Base-by-base conservation (phyloP, 352 stramenopile genomes). In the Halophytophthora batemanensis region DNA sequence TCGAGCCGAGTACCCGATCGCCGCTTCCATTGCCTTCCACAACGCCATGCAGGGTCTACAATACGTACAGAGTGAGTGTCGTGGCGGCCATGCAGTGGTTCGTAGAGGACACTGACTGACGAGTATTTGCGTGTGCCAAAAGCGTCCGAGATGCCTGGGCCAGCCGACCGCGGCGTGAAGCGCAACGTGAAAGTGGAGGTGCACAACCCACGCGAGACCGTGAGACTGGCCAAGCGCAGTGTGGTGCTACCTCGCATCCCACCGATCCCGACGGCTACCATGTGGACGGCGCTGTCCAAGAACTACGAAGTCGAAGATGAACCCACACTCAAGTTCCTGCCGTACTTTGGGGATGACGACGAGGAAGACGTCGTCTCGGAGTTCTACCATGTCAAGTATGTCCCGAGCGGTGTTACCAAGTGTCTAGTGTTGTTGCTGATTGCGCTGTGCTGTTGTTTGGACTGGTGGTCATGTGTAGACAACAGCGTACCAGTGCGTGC, bases 301-400 rank as follows among this genome's bases (percentile, higher is more conserved):
- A 93, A 93, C 47, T 93, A 87, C 58, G 64, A 81, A 23, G 79
- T 90, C 14, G 84, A 95, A 35, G 91, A 98, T 62, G 78, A 97
- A 57, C 77, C 77, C 15, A 65, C 89, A 46, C 74, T 90, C 45
- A 78, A 81, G 47, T 82, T 69, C 54, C 48, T 85, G 40, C 77
- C 77, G 34, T 87, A 86, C 56, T 87, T 86, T 66, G 77, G 75
- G 6, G 77, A 88, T 41, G 87, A 96, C 53, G 88, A 96, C 50
- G 71, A 84, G 15, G 80, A 93, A 17, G 88, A 90, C 54, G 74
- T 89, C 29, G 71, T 93, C 49, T 85, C 78, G 1, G 77, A 89
- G 65, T 88, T 87, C 41, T 93, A 96, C 49, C 68, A 95, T 41
- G 80, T 89, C 61, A 85, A 87, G 82, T 92, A 56, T 52, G 76